These are phyloP conservation scores for Diaporthe aspalathi DNA, from an alignment of 2,329 filamentous ascomycete species.

Conservation along the genomic window DNA sequence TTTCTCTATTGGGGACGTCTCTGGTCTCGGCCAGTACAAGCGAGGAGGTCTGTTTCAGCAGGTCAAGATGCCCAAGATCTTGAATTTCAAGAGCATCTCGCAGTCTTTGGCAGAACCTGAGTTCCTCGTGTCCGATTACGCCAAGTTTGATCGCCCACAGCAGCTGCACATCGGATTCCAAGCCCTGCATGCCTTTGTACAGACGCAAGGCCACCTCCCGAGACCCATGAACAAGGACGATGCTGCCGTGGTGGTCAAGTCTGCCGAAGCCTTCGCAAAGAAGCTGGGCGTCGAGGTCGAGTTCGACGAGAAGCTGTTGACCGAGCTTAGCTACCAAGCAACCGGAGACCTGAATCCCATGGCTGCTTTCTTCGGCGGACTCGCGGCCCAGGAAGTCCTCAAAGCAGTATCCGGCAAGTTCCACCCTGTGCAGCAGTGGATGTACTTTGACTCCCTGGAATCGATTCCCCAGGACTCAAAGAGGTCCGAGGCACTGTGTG, in stretches of 20 bases:
- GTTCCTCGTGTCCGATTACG: slow-evolving; percentile 91
- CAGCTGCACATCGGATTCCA: slow-evolving; percentile 94
- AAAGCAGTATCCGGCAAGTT: slow-evolving; percentile 99
- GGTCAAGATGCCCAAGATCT: slow-evolving; percentile 97
- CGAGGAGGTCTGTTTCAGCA: slow-evolving; percentile 91
- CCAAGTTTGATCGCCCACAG: slow-evolving; percentile 94
- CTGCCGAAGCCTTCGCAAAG: slow-evolving; percentile 79
- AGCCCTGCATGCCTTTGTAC: slow-evolving; percentile 87
- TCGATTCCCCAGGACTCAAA: slow-evolving; percentile 81
- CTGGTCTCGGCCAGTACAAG: slow-evolving; percentile 85
- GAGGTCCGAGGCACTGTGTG: slow-evolving; percentile 88
- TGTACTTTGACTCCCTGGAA: slow-evolving; percentile 98
- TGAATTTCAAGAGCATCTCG: slow-evolving; percentile 87
- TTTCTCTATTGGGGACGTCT: slow-evolving; percentile 95
- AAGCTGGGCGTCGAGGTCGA: slow-evolving; percentile 84
- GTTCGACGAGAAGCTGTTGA: slow-evolving; percentile 90
- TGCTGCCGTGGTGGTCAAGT: slow-evolving; percentile 79
- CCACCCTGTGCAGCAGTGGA: slow-evolving; percentile 92
- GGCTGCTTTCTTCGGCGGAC: slow-evolving; percentile 94
- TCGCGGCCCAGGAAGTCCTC: slow-evolving; percentile 92
- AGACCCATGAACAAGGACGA: slow-evolving; percentile 87
- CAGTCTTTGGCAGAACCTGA: slow-evolving; percentile 87
- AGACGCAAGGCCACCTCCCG: slow-evolving; percentile 80
- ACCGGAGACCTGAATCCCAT: slow-evolving; percentile 90
- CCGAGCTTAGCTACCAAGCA: slow-evolving; percentile 94